Conservation (phyloP, 768 basidiomycete species). For the Terana coerulea region DNA sequence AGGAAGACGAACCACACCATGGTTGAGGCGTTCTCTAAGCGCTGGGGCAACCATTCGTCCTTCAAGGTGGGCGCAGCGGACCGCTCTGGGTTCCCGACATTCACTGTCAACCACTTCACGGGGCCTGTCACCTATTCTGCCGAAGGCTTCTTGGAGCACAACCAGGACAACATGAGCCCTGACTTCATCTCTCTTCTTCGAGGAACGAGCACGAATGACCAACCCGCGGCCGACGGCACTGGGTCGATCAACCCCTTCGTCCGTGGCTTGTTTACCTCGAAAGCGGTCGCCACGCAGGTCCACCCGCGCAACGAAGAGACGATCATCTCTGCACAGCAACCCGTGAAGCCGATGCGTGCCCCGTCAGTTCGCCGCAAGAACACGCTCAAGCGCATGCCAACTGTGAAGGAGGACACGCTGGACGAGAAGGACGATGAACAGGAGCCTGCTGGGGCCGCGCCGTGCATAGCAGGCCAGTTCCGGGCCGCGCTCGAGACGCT, state of each 20-base stretch:
- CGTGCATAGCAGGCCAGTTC: slow-evolving; percentile 89
- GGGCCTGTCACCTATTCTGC: slow-evolving; percentile 90
- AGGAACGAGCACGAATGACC: slow-evolving; percentile 40
- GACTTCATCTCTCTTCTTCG: slow-evolving; percentile 90
- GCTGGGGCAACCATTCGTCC: slow-evolving; percentile 90
- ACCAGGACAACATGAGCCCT: slow-evolving; percentile 85
- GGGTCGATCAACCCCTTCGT: slow-evolving; percentile 92
- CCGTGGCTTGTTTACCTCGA: slow-evolving; percentile 82
- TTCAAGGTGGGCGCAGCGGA: slow-evolving; percentile 82
- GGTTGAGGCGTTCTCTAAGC: slow-evolving; percentile 91
- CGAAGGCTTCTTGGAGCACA: slow-evolving; percentile 85
- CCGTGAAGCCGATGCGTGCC: slow-evolving; percentile 89
- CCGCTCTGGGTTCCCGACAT: slow-evolving; percentile 76
- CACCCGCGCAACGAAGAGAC: slow-evolving; percentile 94
- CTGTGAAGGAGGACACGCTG: slow-evolving; percentile 41
- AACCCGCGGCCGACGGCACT: slow-evolving; percentile 56
- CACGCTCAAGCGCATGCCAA: slow-evolving; percentile 60
- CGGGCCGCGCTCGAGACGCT: slow-evolving; percentile 78
- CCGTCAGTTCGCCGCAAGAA: slow-evolving; percentile 86
- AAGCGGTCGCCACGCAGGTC: slow-evolving; percentile 87
- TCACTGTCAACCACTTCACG: slow-evolving; percentile 90
- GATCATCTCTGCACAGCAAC: slow-evolving; percentile 91
- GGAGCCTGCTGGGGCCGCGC: slow-evolving; percentile 34
- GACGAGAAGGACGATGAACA: slow-evolving; percentile 52
- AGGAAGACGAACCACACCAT: slow-evolving; percentile 94